Conservation (phyloP, 2,329 filamentous ascomycete genomes). For the Calonectria montana region DNA sequence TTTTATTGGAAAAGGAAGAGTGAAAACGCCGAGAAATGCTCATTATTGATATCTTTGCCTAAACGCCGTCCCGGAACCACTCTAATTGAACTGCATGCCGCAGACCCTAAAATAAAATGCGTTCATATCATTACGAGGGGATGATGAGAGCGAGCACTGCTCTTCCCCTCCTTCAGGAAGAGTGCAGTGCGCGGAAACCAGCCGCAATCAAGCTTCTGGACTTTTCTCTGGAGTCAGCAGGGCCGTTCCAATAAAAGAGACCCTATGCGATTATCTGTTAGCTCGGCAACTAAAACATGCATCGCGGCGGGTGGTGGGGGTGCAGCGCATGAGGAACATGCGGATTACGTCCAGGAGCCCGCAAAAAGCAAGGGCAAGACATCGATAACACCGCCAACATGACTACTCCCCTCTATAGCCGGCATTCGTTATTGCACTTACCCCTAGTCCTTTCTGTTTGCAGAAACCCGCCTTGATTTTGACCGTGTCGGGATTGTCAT, state of each 20-base stretch:
- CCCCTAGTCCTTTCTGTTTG: constrained; percentile 75
- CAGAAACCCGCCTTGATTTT: constrained; percentile 80
- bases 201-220: constrained; percentile 68
- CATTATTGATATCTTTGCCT: constrained; percentile 26
- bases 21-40: constrained; percentile 33
- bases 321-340: constrained; percentile 9
- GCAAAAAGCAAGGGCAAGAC: constrained; percentile 25
- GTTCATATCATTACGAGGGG: constrained; percentile 21
- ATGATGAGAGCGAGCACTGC: constrained; percentile 13
- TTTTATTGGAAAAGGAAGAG: constrained; percentile 2
- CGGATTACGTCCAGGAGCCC: constrained; percentile 25
- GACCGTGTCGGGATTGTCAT: constrained; percentile 83
- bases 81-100: constrained; percentile 28
- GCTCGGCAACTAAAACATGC: constrained; percentile 17
- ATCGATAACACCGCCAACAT: constrained; percentile 9
- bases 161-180: constrained; percentile 38
- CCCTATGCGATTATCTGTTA: constrained; percentile 59
- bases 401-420: constrained; percentile 14
- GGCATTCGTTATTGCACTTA: constrained; percentile 49
- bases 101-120: constrained; percentile 15
- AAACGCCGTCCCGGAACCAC: constrained; percentile 33
- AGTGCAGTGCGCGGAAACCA: constrained; percentile 69
- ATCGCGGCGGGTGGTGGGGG: constrained; percentile 15
- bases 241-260: constrained; percentile 86
- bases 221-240: constrained; percentile 71